Percentiles rank a stretch among this genome's conserved stretches.
These are phyloP conservation scores for Paramecium sexaurelia DNA, from an alignment of 73 alveolate species.

Conservation along the genomic window DNA sequence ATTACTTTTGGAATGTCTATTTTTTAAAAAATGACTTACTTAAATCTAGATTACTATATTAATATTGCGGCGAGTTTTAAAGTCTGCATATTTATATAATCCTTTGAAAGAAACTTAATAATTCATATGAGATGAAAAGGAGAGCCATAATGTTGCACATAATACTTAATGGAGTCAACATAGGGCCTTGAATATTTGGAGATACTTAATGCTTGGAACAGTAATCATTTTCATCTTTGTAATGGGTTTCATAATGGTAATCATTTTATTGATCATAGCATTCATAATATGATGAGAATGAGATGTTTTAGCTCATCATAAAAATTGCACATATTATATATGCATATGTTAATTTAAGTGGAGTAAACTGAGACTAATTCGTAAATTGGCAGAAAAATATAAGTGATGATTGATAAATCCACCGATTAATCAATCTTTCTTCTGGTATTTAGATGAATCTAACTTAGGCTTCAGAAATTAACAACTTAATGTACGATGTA, in stretches of 20 bases:
- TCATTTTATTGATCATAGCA: neutral
- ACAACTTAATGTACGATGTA: neutral
- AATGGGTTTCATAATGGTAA: neutral
- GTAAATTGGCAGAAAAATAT: neutral
- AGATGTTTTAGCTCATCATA: neutral
- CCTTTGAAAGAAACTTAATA: neutral
- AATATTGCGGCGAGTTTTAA: neutral
- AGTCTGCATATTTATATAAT: neutral
- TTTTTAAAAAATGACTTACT: neutral
- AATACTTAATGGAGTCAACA: neutral
- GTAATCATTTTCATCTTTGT: neutral
- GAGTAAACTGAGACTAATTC: neutral
- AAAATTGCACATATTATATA: neutral
- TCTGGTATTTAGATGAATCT: neutral
- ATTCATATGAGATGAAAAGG: neutral
- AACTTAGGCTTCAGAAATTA: neutral
- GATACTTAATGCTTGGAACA: neutral
- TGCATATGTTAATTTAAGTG: neutral
- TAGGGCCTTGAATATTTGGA: neutral
- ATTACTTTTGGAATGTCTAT: neutral
- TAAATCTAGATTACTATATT: neutral
- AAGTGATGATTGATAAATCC: neutral
- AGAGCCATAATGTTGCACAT: neutral
- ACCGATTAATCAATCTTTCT: neutral
- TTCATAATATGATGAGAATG: neutral